Percentiles rank a stretch among this genome's conserved stretches.
Conservation (phyloP, 2,329 filamentous ascomycete species). For the Trichoderma endophyticum region DNA sequence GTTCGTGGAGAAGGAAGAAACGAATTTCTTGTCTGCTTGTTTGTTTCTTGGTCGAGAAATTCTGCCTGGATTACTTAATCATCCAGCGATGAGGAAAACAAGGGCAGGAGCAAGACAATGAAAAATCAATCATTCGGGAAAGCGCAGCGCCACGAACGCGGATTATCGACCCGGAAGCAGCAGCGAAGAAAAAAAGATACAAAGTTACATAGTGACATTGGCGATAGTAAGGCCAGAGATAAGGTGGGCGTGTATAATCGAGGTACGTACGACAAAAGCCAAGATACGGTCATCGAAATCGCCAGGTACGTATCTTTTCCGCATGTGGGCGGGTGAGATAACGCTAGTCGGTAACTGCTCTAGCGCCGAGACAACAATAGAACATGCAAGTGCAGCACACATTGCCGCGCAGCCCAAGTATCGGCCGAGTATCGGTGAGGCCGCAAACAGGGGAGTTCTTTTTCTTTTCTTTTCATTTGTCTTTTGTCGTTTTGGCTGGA, state of each 20-base stretch:
- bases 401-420: background rate
- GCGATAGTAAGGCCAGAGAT: background rate
- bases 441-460: conserved; percentile 1
- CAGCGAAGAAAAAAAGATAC: background rate
- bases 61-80: background rate
- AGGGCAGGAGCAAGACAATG: background rate
- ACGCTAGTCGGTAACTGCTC: background rate
- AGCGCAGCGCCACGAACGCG: background rate
- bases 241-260: conserved; percentile 7
- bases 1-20: background rate
- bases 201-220: background rate
- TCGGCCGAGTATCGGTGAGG: conserved; percentile 14
- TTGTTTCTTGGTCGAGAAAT: background rate
- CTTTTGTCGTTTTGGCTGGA: background rate
- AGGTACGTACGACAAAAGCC: conserved; percentile 17
- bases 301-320: conserved; percentile 5
- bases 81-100: background rate
- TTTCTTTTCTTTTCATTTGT: background rate
- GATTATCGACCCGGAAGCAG: background rate
- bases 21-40: background rate
- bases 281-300: conserved; percentile 17
- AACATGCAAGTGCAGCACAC: background rate
- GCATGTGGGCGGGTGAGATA: conserved; percentile 3
- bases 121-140: background rate
- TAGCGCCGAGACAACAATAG: background rate